Percentiles rank a stretch among this genome's conserved stretches.
Evolutionary conservation across 2,329 filamentous ascomycete genomes (phyloP).

Genomic region (Phialophora chinensis): DNA sequence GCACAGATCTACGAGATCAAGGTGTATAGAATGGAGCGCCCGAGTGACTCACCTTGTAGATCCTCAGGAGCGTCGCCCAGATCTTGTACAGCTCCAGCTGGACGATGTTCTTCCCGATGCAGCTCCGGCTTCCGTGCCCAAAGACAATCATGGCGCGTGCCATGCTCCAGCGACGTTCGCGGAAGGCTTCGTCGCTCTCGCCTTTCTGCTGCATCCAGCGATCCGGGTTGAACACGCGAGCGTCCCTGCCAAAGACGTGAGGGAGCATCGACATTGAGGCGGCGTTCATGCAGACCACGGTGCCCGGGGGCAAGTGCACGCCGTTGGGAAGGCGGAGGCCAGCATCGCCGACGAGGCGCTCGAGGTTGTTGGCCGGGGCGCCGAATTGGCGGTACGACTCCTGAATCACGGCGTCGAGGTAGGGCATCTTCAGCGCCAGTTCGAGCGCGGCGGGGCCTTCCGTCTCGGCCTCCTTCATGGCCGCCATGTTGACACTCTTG

Average conservation of each 20-base stretch:
- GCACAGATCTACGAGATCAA: neutral
- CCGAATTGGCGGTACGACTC: conserved; percentile 21
- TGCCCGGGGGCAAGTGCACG: conserved; percentile 4
- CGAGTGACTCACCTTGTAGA: conserved; percentile 18
- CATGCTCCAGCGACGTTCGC: conserved; percentile 9
- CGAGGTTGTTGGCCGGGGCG: conserved; percentile 19
- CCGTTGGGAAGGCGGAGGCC: conserved; percentile 17
- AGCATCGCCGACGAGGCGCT: neutral
- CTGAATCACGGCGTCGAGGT: conserved; percentile 20
- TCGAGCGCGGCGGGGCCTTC: conserved; percentile 19
- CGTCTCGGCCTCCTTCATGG: conserved; percentile 15
- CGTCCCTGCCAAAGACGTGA: conserved; percentile 13
- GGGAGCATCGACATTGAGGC: conserved; percentile 15
- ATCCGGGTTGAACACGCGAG: conserved; percentile 13
- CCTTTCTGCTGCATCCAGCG: conserved; percentile 12
- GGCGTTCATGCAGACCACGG: conserved; percentile 21
- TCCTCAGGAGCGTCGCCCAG: conserved; percentile 20
- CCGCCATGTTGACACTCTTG: conserved; percentile 18
- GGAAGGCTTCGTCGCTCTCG: conserved; percentile 14
- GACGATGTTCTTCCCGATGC: conserved; percentile 21
- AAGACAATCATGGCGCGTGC: conserved; percentile 13
- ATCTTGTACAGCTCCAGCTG: conserved; percentile 22
- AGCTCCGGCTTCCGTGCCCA: conserved; percentile 18
- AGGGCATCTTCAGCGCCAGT: conserved; percentile 18
- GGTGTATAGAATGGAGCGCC: too few species aligned